phyloP scores from a whole-genome alignment of 2,329 filamentous ascomycete species.

The Fusarium sp. region DNA sequence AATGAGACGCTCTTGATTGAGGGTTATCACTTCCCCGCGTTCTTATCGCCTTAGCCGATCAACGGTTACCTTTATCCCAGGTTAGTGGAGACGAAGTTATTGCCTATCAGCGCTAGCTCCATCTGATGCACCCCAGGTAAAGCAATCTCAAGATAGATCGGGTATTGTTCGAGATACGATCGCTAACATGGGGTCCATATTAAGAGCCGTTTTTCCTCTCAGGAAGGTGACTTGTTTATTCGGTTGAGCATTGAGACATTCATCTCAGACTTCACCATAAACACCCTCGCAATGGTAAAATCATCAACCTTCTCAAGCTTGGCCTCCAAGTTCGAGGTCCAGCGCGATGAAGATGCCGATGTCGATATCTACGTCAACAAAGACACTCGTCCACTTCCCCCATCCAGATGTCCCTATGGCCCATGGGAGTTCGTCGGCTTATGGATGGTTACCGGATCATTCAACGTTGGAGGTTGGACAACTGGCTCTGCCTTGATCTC shows the following conservation, averaged over 20 bases:
- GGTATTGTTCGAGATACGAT: not conserved
- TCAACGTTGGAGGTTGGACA: constrained; percentile 51
- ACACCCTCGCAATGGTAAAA: not conserved
- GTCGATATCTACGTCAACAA: constrained; percentile 6
- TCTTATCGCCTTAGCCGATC: not conserved
- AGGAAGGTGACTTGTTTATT: no score
- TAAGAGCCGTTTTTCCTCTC: not conserved
- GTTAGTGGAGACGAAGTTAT: not conserved
- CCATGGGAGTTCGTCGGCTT: constrained; percentile 49
- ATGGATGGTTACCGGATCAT: constrained; percentile 50
- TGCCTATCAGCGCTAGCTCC: not conserved
- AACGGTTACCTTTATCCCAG: not conserved
- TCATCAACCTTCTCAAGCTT: not conserved
- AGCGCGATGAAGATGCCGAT: not conserved
- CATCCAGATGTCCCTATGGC: constrained; percentile 47
- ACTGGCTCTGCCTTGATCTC: constrained; percentile 47
- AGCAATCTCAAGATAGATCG: not conserved
- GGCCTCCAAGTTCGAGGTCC: not conserved
- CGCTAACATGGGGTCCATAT: not conserved
- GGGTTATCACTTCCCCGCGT: not conserved
- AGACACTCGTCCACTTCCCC: constrained; percentile 42
- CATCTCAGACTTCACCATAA: not conserved
- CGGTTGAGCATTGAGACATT: not conserved
- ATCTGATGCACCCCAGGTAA: not conserved
- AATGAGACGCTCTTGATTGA: not conserved